Evolutionary conservation across 2,329 filamentous ascomycete species (phyloP), one percentile per base, ranked within the genome.

Genomic region (Alternaria dauci): DNA sequence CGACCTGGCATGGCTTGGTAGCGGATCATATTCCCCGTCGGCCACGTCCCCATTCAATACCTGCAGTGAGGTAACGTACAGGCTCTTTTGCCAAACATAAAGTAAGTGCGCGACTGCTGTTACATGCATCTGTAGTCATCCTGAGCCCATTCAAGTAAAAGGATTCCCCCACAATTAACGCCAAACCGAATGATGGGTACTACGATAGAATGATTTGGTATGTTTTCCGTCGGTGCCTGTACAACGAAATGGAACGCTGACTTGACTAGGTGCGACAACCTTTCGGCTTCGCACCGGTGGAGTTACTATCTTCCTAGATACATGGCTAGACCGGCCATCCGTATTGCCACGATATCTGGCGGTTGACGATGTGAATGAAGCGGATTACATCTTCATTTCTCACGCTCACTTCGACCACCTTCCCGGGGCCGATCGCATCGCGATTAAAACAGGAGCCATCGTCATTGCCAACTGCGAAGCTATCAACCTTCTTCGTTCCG

Each of bases 401-500:
- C 57, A 59, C 36, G 57, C 57, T 6, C 57, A 59, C 20, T 59
- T 59, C 30, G 57, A 59, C 18, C 57, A 59, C 48, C 58, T 61
- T 3, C 58, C 58, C 16, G 58, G 58, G 28, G 58, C 58, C 20
- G 58, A 61, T 28, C 39, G 52, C 8, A 56, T 61, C 25, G 58
- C 58, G 8, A 46, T 52, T 16, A 32, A 18, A 16, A 61, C 58
- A 8, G 58, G 58, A 14, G 58, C 58, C 16, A 52, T 53, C 30
- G 53, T 61, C 11, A 42, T 61, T n/a, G 51, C 51, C 7, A 59
- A 59, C 16, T 26, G 51, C 14, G 51, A 59, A 51, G 51, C 57
- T 11, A 60, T 60, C 25, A 43, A 55, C 16, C 30, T 44, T 6
- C 52, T 60, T 38, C 44, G 52, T 3, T 16, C 20, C 1, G 58